These are phyloP conservation scores for Nepenthes mirabilis DNA, from an alignment of 148 eudicot genomes.

Conservation along the genomic window DNA sequence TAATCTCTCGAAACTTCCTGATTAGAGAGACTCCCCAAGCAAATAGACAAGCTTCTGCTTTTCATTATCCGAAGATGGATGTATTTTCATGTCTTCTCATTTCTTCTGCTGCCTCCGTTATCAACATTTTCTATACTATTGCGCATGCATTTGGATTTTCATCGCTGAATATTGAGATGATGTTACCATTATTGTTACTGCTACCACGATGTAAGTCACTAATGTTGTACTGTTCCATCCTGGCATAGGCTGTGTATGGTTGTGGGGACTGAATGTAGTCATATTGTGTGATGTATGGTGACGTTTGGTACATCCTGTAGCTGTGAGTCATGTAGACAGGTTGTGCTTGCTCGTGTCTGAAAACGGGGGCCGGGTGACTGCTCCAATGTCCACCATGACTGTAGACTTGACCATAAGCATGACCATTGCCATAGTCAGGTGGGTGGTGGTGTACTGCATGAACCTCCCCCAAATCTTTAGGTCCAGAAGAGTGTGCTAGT, in stretches of 20 bases:
- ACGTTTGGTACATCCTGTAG: slow-evolving; percentile 48
- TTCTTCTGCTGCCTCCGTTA: background rate
- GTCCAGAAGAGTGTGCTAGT: slow-evolving; percentile 20
- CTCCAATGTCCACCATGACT: slow-evolving; percentile 9
- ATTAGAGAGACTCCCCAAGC: too few species aligned
- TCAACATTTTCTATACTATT: slow-evolving; percentile 24
- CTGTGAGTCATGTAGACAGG: slow-evolving; percentile 39
- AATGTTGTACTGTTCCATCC: slow-evolving; percentile 19
- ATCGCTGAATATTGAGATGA: slow-evolving; percentile 70
- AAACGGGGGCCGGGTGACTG: slow-evolving; percentile 9
- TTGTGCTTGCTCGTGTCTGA: slow-evolving; percentile 12
- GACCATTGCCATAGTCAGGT: slow-evolving; percentile 30
- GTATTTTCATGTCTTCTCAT: background rate
- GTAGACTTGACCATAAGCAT: slow-evolving; percentile 14
- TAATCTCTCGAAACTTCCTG: too few species aligned
- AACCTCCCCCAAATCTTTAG: slow-evolving; percentile 33
- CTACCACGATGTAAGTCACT: slow-evolving; percentile 13
- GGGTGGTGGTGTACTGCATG: slow-evolving; percentile 32
- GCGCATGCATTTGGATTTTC: slow-evolving; percentile 97
- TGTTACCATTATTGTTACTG: slow-evolving; percentile 35
- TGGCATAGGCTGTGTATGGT: slow-evolving; percentile 16
- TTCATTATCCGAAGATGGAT: too few species aligned
- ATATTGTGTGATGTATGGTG: slow-evolving; percentile 43
- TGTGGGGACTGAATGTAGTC: slow-evolving; percentile 25
- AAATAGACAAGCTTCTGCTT: background rate